These are phyloP conservation scores for Stachybotrys echinatus DNA, from an alignment of 2,329 filamentous ascomycete genomes.

Conservation along the genomic window DNA sequence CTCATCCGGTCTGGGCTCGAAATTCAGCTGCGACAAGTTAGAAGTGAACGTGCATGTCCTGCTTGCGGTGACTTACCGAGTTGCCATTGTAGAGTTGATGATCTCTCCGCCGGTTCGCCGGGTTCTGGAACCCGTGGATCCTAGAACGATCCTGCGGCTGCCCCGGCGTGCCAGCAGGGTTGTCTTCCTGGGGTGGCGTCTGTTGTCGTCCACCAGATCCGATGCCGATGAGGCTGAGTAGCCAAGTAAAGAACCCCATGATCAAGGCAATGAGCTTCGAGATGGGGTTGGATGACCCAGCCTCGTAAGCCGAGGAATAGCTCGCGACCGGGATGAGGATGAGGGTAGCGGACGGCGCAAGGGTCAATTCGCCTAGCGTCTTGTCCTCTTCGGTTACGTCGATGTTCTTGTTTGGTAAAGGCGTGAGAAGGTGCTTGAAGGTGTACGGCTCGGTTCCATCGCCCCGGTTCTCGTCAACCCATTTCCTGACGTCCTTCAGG, in stretches of 20 bases:
- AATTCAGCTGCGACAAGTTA: constrained; percentile 52
- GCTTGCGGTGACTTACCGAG: constrained; percentile 51
- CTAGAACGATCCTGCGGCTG: constrained; percentile 15
- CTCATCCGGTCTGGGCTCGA: constrained; percentile 60
- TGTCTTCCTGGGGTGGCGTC: not conserved
- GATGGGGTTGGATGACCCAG: constrained; percentile 18
- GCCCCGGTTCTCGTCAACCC: constrained; percentile 63
- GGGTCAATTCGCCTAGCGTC: constrained; percentile 61
- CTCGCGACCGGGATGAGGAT: constrained; percentile 68
- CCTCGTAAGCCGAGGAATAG: constrained; percentile 35
- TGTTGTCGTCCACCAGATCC: constrained; percentile 8
- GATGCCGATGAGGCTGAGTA: constrained; percentile 25
- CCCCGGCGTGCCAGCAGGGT: not conserved
- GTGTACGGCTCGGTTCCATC: constrained; percentile 63
- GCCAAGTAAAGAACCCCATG: constrained; percentile 27
- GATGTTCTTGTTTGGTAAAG: constrained; percentile 69
- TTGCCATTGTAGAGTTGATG: constrained; percentile 89
- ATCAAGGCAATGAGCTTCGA: constrained; percentile 23
- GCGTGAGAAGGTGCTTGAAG: constrained; percentile 79
- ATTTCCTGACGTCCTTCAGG: constrained; percentile 65
- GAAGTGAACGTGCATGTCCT: constrained; percentile 5
- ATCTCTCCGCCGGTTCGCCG: constrained; percentile 47
- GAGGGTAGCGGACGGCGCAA: constrained; percentile 76
- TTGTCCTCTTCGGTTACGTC: constrained; percentile 69
- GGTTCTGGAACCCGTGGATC: constrained; percentile 32